phyloP scores from a whole-genome alignment of 768 basidiomycete species.

The Psilocybe tampanensis region DNA sequence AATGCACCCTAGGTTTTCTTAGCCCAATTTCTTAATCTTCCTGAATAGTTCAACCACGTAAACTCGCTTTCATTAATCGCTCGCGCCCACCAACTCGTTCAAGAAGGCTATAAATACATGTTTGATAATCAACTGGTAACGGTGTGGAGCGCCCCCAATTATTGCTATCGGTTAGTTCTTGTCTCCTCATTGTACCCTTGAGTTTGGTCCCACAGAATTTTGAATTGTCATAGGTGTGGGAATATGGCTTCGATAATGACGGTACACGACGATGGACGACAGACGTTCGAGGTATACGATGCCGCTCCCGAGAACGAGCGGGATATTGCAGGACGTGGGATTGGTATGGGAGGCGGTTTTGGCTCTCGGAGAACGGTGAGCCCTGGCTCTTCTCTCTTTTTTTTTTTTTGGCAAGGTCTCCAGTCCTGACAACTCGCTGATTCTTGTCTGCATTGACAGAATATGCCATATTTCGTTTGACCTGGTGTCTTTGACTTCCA shows the following conservation, averaged over 20 bases:
- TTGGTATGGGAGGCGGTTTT: not conserved
- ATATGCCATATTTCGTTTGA: not conserved
- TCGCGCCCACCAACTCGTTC: slow-evolving; percentile 94
- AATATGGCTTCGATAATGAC: slow-evolving; percentile 93
- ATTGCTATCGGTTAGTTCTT: slow-evolving; percentile 49
- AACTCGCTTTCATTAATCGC: slow-evolving; percentile 89
- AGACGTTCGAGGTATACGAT: slow-evolving; percentile 80
- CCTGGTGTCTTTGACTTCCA: not conserved
- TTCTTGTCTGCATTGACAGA: not conserved
- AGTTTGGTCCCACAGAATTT: not conserved
- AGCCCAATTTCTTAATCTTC: not conserved
- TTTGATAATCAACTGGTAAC: slow-evolving; percentile 91
- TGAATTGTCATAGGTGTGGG: slow-evolving; percentile 31
- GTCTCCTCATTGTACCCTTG: not conserved
- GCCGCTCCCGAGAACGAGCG: slow-evolving; percentile 89
- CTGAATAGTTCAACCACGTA: slow-evolving; percentile 82
- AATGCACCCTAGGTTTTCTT: not conserved
- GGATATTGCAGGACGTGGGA: slow-evolving; percentile 42
- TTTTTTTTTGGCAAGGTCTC: not conserved
- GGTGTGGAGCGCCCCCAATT: slow-evolving; percentile 92
- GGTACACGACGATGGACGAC: slow-evolving; percentile 65
- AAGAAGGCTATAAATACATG: slow-evolving; percentile 97
- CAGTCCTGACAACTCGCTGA: not conserved
- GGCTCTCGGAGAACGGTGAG: not conserved
- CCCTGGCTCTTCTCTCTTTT: too few relatives aligned